phyloP scores from a whole-genome alignment of 1,284 basidiomycete species.

The Microbotryum scabiosae region DNA sequence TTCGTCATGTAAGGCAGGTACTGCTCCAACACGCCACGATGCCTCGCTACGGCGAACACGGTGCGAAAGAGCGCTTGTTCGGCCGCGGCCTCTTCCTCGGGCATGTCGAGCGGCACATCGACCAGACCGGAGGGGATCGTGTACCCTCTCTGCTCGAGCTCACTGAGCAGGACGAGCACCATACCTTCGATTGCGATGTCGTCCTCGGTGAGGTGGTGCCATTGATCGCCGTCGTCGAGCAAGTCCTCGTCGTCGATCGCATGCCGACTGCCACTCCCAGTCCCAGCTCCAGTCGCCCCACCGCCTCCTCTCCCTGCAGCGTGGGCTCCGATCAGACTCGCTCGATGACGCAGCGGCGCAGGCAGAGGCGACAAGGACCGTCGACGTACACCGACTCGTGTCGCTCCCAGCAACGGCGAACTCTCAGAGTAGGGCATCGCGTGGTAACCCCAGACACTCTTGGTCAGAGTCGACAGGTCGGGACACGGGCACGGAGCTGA shows the following conservation, averaged over 20 bases:
- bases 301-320: background rate
- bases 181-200: conserved; percentile 31
- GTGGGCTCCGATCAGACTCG: background rate
- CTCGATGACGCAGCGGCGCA: no score
- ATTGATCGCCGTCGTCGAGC: background rate
- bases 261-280: background rate
- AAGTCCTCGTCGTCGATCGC: background rate
- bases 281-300: background rate
- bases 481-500: no score
- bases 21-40: conserved; percentile 18
- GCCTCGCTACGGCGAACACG: conserved; percentile 23
- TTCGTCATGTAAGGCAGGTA: conserved; percentile 17
- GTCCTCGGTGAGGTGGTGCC: conserved; percentile 19
- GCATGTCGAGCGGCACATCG: conserved; percentile 24
- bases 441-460: no score
- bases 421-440: no score
- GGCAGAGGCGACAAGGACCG: no score
- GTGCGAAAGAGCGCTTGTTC: conserved; percentile 19
- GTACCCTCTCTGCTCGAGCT: conserved; percentile 25
- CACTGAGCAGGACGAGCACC: conserved; percentile 25
- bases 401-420: no score
- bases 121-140: conserved; percentile 21
- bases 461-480: no score
- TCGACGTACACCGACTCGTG: no score
- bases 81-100: conserved; percentile 23